Evolutionary conservation across 1,139 yeast species (phyloP).

Genomic region (Kodamaea derodonti): DNA sequence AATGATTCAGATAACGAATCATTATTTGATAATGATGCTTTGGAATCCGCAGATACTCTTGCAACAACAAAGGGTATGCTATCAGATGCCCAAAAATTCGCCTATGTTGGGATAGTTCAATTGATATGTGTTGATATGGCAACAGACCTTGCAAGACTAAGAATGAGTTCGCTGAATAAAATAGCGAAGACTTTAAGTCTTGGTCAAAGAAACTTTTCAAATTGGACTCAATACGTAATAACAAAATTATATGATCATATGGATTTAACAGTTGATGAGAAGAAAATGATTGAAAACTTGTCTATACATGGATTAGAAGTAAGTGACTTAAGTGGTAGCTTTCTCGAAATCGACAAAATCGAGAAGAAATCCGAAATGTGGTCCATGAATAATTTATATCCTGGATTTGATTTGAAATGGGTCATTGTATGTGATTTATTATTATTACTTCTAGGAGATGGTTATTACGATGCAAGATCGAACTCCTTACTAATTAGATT

Average conservation of each 20-base stretch:
- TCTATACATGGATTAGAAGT: slow-evolving; percentile 81
- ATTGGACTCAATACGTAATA: slow-evolving; percentile 80
- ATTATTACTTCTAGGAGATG: slow-evolving; percentile 73
- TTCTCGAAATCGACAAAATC: slow-evolving; percentile 28
- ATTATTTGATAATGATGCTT: slow-evolving; percentile 33
- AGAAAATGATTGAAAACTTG: slow-evolving; percentile 81
- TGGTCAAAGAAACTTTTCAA: slow-evolving; percentile 78
- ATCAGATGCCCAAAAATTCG: slow-evolving; percentile 81
- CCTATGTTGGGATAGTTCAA: slow-evolving; percentile 83
- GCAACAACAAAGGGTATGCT: slow-evolving; percentile 79
- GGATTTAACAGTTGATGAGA: slow-evolving; percentile 69
- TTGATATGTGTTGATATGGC: slow-evolving; percentile 80
- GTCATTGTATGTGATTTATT: slow-evolving; percentile 88
- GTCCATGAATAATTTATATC: slow-evolving; percentile 11
- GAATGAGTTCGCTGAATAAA: slow-evolving; percentile 48
- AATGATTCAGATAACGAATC: slow-evolving; percentile 28
- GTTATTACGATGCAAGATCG: slow-evolving; percentile 86
- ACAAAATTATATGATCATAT: slow-evolving; percentile 76
- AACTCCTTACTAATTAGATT: slow-evolving; percentile 68
- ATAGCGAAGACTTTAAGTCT: slow-evolving; percentile 58
- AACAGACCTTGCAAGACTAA: slow-evolving; percentile 61
- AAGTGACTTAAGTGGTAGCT: slow-evolving; percentile 61
- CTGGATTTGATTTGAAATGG: slow-evolving; percentile 82
- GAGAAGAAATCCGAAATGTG: slow-evolving; percentile 1
- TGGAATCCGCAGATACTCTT: slow-evolving; percentile 59